Evolutionary conservation across 2,329 filamentous ascomycete species (phyloP), one percentile per base, ranked within the genome.

Genomic region (Exophiala xenobiotica): DNA sequence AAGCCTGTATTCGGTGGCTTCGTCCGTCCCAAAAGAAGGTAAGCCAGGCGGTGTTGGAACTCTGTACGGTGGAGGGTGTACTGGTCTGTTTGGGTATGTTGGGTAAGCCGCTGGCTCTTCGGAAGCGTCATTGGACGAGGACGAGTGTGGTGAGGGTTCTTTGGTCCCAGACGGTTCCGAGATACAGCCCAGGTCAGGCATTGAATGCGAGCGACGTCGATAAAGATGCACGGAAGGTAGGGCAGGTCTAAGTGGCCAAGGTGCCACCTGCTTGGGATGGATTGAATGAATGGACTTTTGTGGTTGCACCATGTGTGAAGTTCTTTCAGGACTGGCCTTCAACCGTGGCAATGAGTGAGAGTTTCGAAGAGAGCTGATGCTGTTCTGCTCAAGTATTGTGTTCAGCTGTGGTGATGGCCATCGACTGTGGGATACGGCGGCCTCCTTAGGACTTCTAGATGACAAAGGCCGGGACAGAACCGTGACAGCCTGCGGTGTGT

Each of bases 1-100:
- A 40, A 63, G 24, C 29, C 56, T 43, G 31, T 71, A 53, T 27
- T 51, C 40, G 19, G 51, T 57, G 8, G 72, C 72, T 60, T 74
- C 70, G 24, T 59, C 60, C 2, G 66, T 68, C 19, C 71, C 70
- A 53, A 74, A 74, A 1, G 70, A 69, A 4, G 73, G 73, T 31
- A 76, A 59, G 1, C 73, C 72, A 1, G 71, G 70, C 16, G 73
- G 73, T 2, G 73, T 76, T 3, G 68, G 67, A 14, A 61, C 55
- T 53, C 72, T 63, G 23, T 60, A 50, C 9, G 71, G 71, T 23
- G 72, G 70, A 47, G 69, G 65, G 49, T 64, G 67, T 22, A 38
- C 35, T 29, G 41, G 57, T 9, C 14, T 49, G 37, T 29, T 45
- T 16, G 42, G 49, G 46, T 19, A 39, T 2, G 47, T 63, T 67